Evolutionary conservation across 768 basidiomycete genomes (phyloP).

Genomic region (Pisolithus sp.): DNA sequence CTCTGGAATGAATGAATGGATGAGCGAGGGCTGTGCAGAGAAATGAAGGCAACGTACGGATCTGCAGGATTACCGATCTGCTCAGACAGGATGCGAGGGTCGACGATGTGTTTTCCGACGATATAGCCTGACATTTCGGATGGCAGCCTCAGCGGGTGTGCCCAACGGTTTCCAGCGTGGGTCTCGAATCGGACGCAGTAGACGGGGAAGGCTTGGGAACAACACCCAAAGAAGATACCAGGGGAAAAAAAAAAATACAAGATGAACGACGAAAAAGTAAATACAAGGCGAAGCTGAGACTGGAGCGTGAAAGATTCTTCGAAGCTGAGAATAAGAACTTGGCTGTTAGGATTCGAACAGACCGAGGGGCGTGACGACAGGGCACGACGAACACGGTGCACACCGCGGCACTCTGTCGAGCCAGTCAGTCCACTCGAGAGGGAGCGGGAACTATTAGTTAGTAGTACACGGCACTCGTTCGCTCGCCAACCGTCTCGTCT

Average conservation of each 20-base stretch:
- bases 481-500: too few species aligned
- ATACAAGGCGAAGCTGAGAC: not conserved
- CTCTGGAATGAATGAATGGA: not conserved
- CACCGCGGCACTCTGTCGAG: too few species aligned
- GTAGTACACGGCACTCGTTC: too few species aligned
- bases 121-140: not conserved
- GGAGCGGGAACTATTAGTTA: too few species aligned
- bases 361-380: too few species aligned
- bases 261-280: not conserved
- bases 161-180: not conserved
- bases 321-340: too few species aligned
- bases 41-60: constrained; percentile 2
- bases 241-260: not conserved
- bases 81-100: constrained; percentile 24
- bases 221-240: not conserved
- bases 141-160: not conserved
- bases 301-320: too few species aligned
- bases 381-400: too few species aligned
- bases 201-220: not conserved
- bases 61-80: constrained; percentile 14
- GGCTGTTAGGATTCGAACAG: too few species aligned
- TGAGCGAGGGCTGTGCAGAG: not conserved
- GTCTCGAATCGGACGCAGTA: not conserved
- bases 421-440: too few species aligned
- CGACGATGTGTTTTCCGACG: constrained; percentile 23